A percentile compares a stretch with the other conserved stretches of the same genome.
Conservation (phyloP, 1,139 yeast genomes). For the Geotrichum phurueaensis region DNA sequence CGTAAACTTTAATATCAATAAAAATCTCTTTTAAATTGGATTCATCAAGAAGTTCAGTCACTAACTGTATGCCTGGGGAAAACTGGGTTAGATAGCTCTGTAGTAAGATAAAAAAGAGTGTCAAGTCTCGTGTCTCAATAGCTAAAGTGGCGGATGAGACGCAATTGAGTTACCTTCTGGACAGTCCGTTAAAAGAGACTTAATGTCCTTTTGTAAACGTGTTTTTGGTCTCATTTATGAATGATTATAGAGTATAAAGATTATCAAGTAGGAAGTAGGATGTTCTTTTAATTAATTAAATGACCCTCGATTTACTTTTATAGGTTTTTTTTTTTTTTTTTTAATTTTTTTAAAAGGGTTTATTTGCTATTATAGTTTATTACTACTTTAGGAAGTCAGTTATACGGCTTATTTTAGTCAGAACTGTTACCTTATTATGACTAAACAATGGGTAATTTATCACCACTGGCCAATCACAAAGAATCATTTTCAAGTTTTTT, state of each 20-base stretch:
- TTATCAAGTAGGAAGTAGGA: no score
- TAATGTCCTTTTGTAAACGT: conserved; percentile 13
- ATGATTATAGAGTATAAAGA: background rate
- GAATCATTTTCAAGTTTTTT: conserved; percentile 1
- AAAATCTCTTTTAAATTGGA: conserved; percentile 32
- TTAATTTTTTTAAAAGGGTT: background rate
- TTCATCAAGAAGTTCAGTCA: conserved; percentile 22
- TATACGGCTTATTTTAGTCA: background rate
- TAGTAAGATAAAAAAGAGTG: background rate
- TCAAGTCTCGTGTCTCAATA: background rate
- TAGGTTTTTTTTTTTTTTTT: background rate
- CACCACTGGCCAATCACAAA: conserved; percentile 1
- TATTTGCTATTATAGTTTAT: background rate
- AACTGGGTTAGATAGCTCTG: background rate
- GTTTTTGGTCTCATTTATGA: conserved; percentile 7
- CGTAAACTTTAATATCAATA: conserved; percentile 36
- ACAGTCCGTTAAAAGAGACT: conserved; percentile 2
- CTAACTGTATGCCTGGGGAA: conserved; percentile 27
- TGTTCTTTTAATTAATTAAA: no score
- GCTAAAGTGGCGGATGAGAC: background rate
- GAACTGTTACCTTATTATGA: background rate
- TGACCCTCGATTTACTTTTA: no score
- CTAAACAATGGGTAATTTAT: background rate
- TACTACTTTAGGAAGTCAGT: background rate
- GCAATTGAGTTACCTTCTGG: conserved; percentile 10